Base-by-base conservation (phyloP, 352 stramenopile species). In the Saprolegnia parasitica region DNA sequence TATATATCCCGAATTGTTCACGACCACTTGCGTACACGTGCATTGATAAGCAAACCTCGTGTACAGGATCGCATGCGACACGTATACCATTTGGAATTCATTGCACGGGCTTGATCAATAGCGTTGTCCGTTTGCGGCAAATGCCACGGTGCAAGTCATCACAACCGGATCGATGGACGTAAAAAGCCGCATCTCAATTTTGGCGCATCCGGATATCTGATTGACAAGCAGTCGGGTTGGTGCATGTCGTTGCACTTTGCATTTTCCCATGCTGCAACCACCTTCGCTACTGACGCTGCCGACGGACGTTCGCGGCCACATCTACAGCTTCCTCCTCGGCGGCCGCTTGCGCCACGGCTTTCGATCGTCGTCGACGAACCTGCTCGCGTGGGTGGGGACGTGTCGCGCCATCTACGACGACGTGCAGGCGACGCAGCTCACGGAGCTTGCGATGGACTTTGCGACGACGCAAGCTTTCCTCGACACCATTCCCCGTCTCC, bases 391-490 rank as follows among this genome's bases (percentile, higher is more conserved):
- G 52, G 13, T 40, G 35, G 13, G n/a, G 11, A 60, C 52, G 24
- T 60, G 52, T 24, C 52, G 52, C 24, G n/a, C 24, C 4, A 26
- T 60, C 3, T 60, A 60, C n/a, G 24, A 60, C 11, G 52, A 60
- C 4, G 35, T n/a, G 3, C 20, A 35, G 11, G 11, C 35, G 35
- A 16, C 11, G 52, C 4, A 42, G 11, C 35, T 42, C 13, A 16
- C 11, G 10, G 11, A 60, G 35, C 24, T 60, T 40, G n/a, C 11
- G 13, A 21, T 60, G 11, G 52, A 60, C 35, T 60, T 60, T 60
- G 35, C 24, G 1, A 60, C 52, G 35, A 60, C 52, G 35, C 52
- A 60, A 11, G 52, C 52, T n/a, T 60, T 60, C 9, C 35, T 60
- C 52, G 52, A 60, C 35, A 60, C 52, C 1, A 60, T 60, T 1